Evolutionary conservation across 2,329 filamentous ascomycete genomes (phyloP).

Genomic region (Trichoderma endophyticum): DNA sequence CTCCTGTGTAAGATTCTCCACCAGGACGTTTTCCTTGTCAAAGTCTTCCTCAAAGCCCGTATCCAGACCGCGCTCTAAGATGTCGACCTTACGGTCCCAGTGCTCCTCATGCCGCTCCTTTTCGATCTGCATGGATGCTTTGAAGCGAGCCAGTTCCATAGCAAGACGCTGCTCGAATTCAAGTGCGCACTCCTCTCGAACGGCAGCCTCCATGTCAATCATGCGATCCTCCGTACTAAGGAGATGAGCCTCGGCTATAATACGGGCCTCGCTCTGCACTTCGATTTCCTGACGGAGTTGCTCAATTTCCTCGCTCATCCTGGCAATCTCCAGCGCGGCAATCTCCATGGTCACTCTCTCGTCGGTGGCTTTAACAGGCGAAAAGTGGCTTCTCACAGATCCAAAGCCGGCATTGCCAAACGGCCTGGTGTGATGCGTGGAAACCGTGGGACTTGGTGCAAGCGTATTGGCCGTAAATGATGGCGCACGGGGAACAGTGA

Average conservation of each 20-base stretch:
- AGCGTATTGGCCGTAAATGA: slow-evolving; percentile 73
- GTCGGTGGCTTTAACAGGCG: slow-evolving; percentile 37
- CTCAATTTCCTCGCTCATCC: slow-evolving; percentile 71
- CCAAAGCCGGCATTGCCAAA: slow-evolving; percentile 40
- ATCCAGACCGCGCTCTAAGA: slow-evolving; percentile 51
- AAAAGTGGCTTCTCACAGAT: slow-evolving; percentile 40
- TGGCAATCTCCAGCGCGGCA: slow-evolving; percentile 74
- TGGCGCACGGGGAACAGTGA: slow-evolving; percentile 85
- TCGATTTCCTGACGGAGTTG: slow-evolving; percentile 66
- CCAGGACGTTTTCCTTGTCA: slow-evolving; percentile 59
- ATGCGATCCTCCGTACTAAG: slow-evolving; percentile 64
- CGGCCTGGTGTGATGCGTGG: slow-evolving; percentile 35
- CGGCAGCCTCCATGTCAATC: slow-evolving; percentile 70
- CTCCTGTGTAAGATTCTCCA: slow-evolving; percentile 66
- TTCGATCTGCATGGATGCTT: slow-evolving; percentile 73
- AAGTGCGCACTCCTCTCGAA: slow-evolving; percentile 82
- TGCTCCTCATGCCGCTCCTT: slow-evolving; percentile 78
- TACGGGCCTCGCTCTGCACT: slow-evolving; percentile 66
- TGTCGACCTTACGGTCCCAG: slow-evolving; percentile 79
- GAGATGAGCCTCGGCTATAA: slow-evolving; percentile 70
- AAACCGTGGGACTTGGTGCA: slow-evolving; percentile 35
- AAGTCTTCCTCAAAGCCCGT: slow-evolving; percentile 50
- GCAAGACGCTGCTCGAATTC: slow-evolving; percentile 81
- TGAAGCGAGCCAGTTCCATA: slow-evolving; percentile 76
- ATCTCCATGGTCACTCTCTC: slow-evolving; percentile 75